Conservation (phyloP, 306 rosid genomes). For the Citrullus colocynthis region DNA sequence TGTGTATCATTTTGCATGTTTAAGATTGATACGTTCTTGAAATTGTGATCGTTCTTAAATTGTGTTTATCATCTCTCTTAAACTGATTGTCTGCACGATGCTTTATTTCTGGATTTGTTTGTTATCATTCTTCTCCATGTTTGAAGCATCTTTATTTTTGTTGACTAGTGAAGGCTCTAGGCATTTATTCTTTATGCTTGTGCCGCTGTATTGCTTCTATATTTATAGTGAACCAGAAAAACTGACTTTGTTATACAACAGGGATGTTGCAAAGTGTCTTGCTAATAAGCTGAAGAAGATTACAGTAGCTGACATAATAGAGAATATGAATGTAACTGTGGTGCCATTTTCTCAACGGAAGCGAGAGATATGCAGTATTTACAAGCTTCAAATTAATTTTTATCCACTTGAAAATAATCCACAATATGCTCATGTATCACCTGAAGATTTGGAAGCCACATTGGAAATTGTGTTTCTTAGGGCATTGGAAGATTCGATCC, state of each 20-base stretch:
- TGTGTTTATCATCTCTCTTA: no score
- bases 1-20: no score
- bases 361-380: slow-evolving; percentile 43
- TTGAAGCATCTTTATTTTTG: no score
- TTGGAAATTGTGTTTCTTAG: slow-evolving; percentile 45
- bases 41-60: no score
- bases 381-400: slow-evolving; percentile 62
- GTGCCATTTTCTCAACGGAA: slow-evolving; percentile 27
- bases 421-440: slow-evolving; percentile 27
- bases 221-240: background rate
- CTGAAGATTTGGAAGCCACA: slow-evolving; percentile 54
- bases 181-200: no score
- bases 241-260: slow-evolving; percentile 13
- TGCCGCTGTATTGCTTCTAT: background rate
- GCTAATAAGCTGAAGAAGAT: slow-evolving; percentile 72
- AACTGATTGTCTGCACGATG: no score
- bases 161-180: no score
- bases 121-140: no score
- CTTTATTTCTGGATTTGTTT: no score
- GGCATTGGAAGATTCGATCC: slow-evolving; percentile 67
- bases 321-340: slow-evolving; percentile 59
- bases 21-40: no score
- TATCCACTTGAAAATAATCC: slow-evolving; percentile 55
- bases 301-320: slow-evolving; percentile 73
- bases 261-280: slow-evolving; percentile 52